A percentile compares a stretch with the other conserved stretches of the same genome.
Evolutionary conservation across 805 yeast genomes (phyloP).

Genomic region (Brettanomyces custersianus): DNA sequence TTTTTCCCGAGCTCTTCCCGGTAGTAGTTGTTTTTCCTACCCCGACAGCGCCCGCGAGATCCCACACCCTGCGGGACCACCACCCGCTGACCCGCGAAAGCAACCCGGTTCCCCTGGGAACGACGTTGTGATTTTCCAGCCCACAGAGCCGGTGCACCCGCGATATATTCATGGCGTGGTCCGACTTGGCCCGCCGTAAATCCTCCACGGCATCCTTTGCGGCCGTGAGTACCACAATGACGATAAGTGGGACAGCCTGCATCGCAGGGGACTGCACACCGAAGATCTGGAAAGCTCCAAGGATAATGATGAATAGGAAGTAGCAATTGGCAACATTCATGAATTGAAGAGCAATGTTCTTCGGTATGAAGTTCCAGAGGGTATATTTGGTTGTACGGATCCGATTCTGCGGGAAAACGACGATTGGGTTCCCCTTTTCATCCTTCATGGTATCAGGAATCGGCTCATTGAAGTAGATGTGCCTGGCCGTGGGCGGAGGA

Average conservation of each 20-base stretch:
- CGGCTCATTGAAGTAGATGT: constrained; percentile 47
- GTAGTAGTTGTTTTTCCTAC: too few relatives aligned
- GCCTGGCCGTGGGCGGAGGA: constrained; percentile 23
- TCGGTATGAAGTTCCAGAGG: constrained; percentile 48
- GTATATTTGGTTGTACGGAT: constrained; percentile 58
- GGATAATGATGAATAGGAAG: constrained; percentile 43
- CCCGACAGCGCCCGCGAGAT: neutral
- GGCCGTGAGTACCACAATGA: constrained; percentile 67
- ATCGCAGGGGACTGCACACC: constrained; percentile 68
- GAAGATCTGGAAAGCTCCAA: constrained; percentile 58
- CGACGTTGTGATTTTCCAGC: constrained; percentile 48
- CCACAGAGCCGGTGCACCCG: constrained; percentile 49
- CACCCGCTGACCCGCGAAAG: neutral
- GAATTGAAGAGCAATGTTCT: constrained; percentile 45
- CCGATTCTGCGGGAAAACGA: constrained; percentile 43
- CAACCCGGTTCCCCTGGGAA: neutral
- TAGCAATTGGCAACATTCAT: constrained; percentile 53
- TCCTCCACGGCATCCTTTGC: constrained; percentile 74
- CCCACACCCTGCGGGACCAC: constrained; percentile 1
- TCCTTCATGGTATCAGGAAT: constrained; percentile 54
- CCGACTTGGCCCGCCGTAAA: constrained; percentile 54
- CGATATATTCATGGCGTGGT: constrained; percentile 60
- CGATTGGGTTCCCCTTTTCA: constrained; percentile 38
- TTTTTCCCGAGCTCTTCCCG: neutral
- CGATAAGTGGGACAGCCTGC: constrained; percentile 75